Base-by-base conservation (phyloP, 495 filamentous ascomycete genomes). In the Ascobolus immersus region DNA sequence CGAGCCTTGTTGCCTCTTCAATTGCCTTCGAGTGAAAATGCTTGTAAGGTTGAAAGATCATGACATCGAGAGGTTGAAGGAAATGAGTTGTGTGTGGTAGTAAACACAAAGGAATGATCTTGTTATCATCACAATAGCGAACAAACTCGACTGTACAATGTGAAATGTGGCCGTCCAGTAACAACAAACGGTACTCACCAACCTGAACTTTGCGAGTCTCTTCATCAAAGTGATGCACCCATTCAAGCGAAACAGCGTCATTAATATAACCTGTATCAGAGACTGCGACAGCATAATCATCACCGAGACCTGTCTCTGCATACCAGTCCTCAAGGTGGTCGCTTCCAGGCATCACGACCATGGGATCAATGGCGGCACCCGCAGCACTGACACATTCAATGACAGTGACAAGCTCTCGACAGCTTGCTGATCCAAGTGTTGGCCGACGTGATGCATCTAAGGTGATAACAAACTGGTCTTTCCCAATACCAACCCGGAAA, bases 401-500 rank as follows among this genome's bases (percentile, higher is more conserved):
- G 21, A 32, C 17, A 21, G 26, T 37, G 17, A 37, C 27, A 2
- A 32, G 27, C 12, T 37, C 35, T 30, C 28, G 2, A 21, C 21
- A 21, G 2, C 13, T 37, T 9, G 26, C 2, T 10, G 10, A 32
- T 2, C 2, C 17, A 4, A 37, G 18, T 8, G 10, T 18, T 2
- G 8, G 9, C 10, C 9, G 35, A 8, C 26, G 8, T 4, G 31
- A 2, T 3, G 12, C n/a, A n/a, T 33, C 19, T 7, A 13, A 4
- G 10, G 35, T 37, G 13, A 37, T 6, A 21, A 32, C 32, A 25
- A 4, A 32, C 21, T n/a, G n/a, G 33, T 44, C 30, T 21, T 34
- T 32, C 1, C 31, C 37, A 1, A 42, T 39, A 19, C 45, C 46
- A 39, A 49, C 45, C 2, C 34, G 20, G 32, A 50, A 50, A 5